Evolutionary conservation across 371 early-diverging fungal species (phyloP).

Genomic region (Mucor racemosus): DNA sequence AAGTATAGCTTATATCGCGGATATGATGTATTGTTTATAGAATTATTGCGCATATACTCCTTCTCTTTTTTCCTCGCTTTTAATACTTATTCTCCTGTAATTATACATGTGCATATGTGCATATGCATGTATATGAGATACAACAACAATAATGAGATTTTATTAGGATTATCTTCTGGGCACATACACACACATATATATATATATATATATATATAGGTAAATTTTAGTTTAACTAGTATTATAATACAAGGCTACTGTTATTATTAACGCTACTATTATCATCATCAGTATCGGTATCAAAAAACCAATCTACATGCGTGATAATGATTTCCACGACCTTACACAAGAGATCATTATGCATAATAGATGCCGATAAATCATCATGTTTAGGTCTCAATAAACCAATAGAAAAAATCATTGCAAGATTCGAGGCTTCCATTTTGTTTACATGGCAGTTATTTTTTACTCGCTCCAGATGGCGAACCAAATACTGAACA

Average conservation of each 20-base stretch:
- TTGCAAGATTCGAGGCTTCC: conserved; percentile 82
- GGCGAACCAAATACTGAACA: conserved; percentile 70
- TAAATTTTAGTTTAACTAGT: not conserved
- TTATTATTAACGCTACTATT: not conserved
- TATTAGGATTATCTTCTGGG: too few relatives aligned
- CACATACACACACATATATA: too few relatives aligned
- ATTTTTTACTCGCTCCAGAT: conserved; percentile 67
- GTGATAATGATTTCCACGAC: conserved; percentile 61
- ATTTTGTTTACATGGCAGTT: conserved; percentile 78
- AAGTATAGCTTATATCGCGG: too few relatives aligned
- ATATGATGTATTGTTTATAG: too few relatives aligned
- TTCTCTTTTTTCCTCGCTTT: too few relatives aligned
- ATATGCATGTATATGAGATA: too few relatives aligned
- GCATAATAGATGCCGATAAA: conserved; percentile 57
- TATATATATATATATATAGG: too few relatives aligned
- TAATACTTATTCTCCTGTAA: too few relatives aligned
- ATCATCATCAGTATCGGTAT: conserved; percentile 25
- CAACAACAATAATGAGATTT: too few relatives aligned
- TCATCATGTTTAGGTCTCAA: conserved; percentile 57
- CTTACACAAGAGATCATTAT: conserved; percentile 55
- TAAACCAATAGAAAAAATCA: conserved; percentile 76
- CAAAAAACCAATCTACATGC: conserved; percentile 68
- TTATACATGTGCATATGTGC: too few relatives aligned
- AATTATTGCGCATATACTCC: too few relatives aligned
- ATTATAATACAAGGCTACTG: conserved; percentile 1